A percentile compares a stretch with the other conserved stretches of the same genome.
Conservation (phyloP, 306 rosid species). For the Glycine tomentella region DNA sequence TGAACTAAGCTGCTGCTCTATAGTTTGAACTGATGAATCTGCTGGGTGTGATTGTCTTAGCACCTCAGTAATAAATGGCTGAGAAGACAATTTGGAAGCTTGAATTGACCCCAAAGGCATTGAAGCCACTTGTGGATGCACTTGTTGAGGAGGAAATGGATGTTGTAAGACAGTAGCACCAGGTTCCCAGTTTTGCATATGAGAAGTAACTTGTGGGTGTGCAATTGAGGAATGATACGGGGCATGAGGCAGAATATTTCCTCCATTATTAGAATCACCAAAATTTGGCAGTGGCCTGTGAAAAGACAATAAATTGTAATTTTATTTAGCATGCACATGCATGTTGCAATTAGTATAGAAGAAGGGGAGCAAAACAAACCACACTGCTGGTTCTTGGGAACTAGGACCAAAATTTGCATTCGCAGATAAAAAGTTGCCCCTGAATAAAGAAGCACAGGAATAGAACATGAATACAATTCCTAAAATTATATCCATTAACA, state of each 20-base stretch:
- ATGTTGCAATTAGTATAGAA: constrained; percentile 23
- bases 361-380: constrained; percentile 55
- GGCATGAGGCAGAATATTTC: constrained; percentile 58
- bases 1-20: constrained; percentile 66
- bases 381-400: constrained; percentile 62
- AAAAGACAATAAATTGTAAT: constrained; percentile 42
- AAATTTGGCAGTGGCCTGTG: constrained; percentile 65
- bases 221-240: constrained; percentile 59
- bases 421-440: constrained; percentile 56
- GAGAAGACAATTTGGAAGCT: constrained; percentile 60
- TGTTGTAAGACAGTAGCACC: constrained; percentile 54
- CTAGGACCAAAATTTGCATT: constrained; percentile 55
- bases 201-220: constrained; percentile 61
- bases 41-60: constrained; percentile 61
- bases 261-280: constrained; percentile 60
- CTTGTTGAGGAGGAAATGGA: constrained; percentile 59
- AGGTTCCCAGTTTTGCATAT: constrained; percentile 69
- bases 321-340: constrained; percentile 12
- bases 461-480: constrained; percentile 39
- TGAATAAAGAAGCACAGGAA: constrained; percentile 48
- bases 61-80: constrained; percentile 52
- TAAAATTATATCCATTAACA: constrained; percentile 19
- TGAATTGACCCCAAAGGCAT: constrained; percentile 56
- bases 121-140: constrained; percentile 57
- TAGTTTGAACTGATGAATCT: constrained; percentile 52